These are phyloP conservation scores for Pythium rishiriense DNA, from an alignment of 352 stramenopile genomes.

Conservation along the genomic window DNA sequence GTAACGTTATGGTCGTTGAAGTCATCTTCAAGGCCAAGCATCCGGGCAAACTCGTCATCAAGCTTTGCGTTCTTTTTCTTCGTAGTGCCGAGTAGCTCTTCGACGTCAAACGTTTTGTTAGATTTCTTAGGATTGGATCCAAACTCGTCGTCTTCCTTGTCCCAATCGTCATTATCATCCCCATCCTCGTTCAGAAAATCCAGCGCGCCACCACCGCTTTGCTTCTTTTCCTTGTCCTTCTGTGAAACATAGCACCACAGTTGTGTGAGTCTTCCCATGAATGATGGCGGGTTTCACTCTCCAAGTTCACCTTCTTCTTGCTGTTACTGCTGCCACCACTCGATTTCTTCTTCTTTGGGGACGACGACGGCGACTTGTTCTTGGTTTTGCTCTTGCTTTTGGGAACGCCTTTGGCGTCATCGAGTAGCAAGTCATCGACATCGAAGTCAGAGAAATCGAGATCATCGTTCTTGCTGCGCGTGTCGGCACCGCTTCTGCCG, in stretches of 20 bases:
- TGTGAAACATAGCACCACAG: conserved; percentile 1
- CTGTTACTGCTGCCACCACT: conserved; percentile 22
- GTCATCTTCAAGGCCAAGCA: conserved; percentile 59
- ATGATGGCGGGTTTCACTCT: background rate
- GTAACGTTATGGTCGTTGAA: conserved; percentile 8
- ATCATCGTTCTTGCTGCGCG: conserved; percentile 29
- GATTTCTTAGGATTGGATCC: conserved; percentile 11
- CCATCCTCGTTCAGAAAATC: conserved; percentile 31
- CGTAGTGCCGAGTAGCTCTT: conserved; percentile 23
- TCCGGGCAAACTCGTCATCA: conserved; percentile 67
- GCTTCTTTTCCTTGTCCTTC: conserved; percentile 47
- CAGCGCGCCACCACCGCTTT: conserved; percentile 17
- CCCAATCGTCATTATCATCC: conserved; percentile 18
- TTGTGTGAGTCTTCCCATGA: background rate
- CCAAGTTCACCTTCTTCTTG: conserved; percentile 24
- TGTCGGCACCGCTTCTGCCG: conserved; percentile 1
- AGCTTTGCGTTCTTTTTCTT: conserved; percentile 42
- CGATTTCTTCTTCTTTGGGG: conserved; percentile 30
- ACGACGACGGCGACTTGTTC: conserved; percentile 27
- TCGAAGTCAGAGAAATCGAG: conserved; percentile 58
- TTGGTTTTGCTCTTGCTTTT: conserved; percentile 41
- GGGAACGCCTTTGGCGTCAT: conserved; percentile 24
- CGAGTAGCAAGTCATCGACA: conserved; percentile 54
- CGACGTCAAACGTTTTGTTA: conserved; percentile 21
- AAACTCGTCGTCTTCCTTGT: conserved; percentile 25